Conservation (phyloP, 345 rosid species). For the Angophora floribunda region DNA sequence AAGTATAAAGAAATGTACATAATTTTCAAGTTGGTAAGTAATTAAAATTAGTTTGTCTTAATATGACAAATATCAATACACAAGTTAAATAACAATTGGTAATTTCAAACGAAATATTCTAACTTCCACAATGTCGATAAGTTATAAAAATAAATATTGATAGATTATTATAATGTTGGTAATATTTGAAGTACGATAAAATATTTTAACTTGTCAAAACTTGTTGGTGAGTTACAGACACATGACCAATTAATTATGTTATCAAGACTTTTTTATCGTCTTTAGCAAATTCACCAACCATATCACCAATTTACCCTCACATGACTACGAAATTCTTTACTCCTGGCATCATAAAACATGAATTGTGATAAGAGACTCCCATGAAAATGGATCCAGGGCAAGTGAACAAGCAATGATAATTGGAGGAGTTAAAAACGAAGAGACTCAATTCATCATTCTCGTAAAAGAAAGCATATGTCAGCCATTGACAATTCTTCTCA, state of each 20-base stretch:
- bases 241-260: neutral
- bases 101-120: too few species aligned
- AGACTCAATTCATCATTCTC: neutral
- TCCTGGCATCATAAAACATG: neutral
- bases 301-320: neutral
- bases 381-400: neutral
- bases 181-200: neutral
- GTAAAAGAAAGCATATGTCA: neutral
- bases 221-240: neutral
- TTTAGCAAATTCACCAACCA: neutral
- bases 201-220: neutral
- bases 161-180: neutral
- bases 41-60: neutral
- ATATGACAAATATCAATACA: neutral
- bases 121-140: neutral
- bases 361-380: neutral
- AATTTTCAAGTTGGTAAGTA: neutral
- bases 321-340: neutral
- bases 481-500: neutral
- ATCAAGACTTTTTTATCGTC: neutral
- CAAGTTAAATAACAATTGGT: too few species aligned
- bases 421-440: neutral
- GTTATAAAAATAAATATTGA: neutral
- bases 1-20: neutral
- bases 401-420: neutral